Percentiles rank a stretch among this genome's conserved stretches.
These are phyloP conservation scores for Starmera stellimalicola DNA, from an alignment of 1,139 yeast species.

Conservation along the genomic window DNA sequence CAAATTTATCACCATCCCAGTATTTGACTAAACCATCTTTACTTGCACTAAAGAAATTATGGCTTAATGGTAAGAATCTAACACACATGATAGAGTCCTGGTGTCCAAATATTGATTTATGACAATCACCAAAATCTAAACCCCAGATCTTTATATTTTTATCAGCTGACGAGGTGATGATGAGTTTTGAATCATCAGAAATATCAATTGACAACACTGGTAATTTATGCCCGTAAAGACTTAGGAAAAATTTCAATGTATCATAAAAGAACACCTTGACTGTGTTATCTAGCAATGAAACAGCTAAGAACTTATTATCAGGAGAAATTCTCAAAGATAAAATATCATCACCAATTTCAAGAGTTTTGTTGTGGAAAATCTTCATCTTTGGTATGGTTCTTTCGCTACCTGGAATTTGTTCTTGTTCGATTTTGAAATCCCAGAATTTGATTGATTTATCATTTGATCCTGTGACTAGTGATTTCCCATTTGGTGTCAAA, in stretches of 20 bases:
- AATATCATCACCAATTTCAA: slow-evolving; percentile 82
- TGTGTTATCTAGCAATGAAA: slow-evolving; percentile 81
- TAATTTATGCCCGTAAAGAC: slow-evolving; percentile 90
- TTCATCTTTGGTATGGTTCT: slow-evolving; percentile 44
- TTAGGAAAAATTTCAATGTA: slow-evolving; percentile 74
- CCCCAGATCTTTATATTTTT: slow-evolving; percentile 98
- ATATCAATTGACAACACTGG: slow-evolving; percentile 90
- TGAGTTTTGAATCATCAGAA: slow-evolving; percentile 74
- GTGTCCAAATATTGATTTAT: slow-evolving; percentile 90
- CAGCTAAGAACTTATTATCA: slow-evolving; percentile 68
- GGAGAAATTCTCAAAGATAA: slow-evolving; percentile 77
- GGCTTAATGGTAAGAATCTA: slow-evolving; percentile 71
- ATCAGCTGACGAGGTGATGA: slow-evolving; percentile 92
- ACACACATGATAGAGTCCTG: slow-evolving; percentile 93
- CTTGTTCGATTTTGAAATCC: slow-evolving; percentile 66
- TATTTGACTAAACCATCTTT: slow-evolving; percentile 86
- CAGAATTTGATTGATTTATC: slow-evolving; percentile 87
- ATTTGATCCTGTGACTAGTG: slow-evolving; percentile 86
- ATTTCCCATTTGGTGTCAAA: slow-evolving; percentile 75
- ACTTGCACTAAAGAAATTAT: slow-evolving; percentile 82
- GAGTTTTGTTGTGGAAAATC: slow-evolving; percentile 64
- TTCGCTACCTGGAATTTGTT: slow-evolving; percentile 60
- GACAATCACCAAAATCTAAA: slow-evolving; percentile 97
- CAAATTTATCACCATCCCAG: slow-evolving; percentile 98
- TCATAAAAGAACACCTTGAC: slow-evolving; percentile 89